Evolutionary conservation across 1,139 yeast species (phyloP).

Genomic region (Saccharomyces hybrid): DNA sequence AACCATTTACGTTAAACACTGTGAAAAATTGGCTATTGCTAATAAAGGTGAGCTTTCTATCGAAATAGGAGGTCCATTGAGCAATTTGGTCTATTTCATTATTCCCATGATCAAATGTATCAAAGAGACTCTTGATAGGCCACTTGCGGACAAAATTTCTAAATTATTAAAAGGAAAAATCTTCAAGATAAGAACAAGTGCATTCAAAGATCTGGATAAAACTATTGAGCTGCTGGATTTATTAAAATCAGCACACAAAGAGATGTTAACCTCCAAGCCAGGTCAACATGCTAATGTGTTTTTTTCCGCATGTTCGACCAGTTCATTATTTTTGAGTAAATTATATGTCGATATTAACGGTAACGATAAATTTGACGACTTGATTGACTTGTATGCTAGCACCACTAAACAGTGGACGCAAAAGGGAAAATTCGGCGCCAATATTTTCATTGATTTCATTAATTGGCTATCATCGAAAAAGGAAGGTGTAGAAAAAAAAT

Average conservation of each 20-base stretch:
- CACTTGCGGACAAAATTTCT: slow-evolving; percentile 67
- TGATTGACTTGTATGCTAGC: slow-evolving; percentile 50
- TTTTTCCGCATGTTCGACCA: slow-evolving; percentile 24
- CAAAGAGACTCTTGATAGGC: slow-evolving; percentile 58
- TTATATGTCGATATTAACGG: slow-evolving; percentile 35
- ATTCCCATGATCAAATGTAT: slow-evolving; percentile 56
- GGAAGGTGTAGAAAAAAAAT: slow-evolving; percentile 1
- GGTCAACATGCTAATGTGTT: slow-evolving; percentile 24
- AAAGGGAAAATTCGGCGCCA: slow-evolving; percentile 47
- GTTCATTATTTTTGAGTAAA: slow-evolving; percentile 54
- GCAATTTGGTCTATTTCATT: slow-evolving; percentile 38
- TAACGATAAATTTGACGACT: slow-evolving; percentile 29
- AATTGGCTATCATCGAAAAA: slow-evolving; percentile 62
- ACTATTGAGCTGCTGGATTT: slow-evolving; percentile 9
- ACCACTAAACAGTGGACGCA: slow-evolving; percentile 57
- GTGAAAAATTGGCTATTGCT: slow-evolving; percentile 19
- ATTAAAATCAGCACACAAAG: slow-evolving; percentile 24
- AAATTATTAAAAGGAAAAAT: slow-evolving; percentile 58
- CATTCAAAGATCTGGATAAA: slow-evolving; percentile 14
- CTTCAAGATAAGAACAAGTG: slow-evolving; percentile 42
- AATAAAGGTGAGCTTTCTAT: background rate
- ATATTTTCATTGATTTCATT: slow-evolving; percentile 67
- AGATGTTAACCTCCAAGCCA: slow-evolving; percentile 30
- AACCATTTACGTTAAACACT: slow-evolving; percentile 47
- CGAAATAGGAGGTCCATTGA: background rate